These are phyloP conservation scores for Leccinum disarticulatum DNA, from an alignment of 768 basidiomycete genomes.

Conservation along the genomic window DNA sequence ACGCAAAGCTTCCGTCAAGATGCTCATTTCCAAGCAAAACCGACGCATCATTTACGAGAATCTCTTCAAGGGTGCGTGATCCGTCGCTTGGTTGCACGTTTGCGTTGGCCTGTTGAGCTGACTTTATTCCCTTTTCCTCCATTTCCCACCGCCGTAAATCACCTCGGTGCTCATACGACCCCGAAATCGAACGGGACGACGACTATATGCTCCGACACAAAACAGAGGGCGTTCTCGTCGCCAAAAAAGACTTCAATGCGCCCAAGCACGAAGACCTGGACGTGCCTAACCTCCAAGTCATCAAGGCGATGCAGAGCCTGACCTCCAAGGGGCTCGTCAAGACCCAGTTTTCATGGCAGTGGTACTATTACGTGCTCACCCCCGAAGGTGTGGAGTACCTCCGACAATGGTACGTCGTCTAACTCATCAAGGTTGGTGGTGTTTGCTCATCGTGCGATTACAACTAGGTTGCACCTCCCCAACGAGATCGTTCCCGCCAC, in stretches of 20 bases:
- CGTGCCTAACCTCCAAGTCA: slow-evolving; percentile 67
- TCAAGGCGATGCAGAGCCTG: slow-evolving; percentile 70
- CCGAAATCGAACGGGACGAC: background rate
- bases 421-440: background rate
- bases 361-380: slow-evolving; percentile 97
- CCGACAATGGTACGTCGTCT: slow-evolving; percentile 67
- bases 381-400: slow-evolving; percentile 97
- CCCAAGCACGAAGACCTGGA: slow-evolving; percentile 93
- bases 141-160: too few relatives aligned
- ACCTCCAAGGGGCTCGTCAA: slow-evolving; percentile 86
- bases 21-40: slow-evolving; percentile 98
- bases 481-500: slow-evolving; percentile 95
- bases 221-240: slow-evolving; percentile 96
- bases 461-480: slow-evolving; percentile 84
- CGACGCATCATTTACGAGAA: slow-evolving; percentile 96
- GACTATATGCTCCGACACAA: background rate
- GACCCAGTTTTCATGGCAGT: slow-evolving; percentile 99
- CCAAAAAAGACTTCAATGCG: slow-evolving; percentile 98
- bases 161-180: background rate
- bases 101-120: background rate
- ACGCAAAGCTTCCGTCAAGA: slow-evolving; percentile 45
- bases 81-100: background rate
- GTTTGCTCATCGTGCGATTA: background rate
- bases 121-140: background rate
- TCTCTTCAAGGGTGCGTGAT: slow-evolving; percentile 94